Base-by-base conservation (phyloP, 148 eudicot genomes). In the Oxyria digyna region DNA sequence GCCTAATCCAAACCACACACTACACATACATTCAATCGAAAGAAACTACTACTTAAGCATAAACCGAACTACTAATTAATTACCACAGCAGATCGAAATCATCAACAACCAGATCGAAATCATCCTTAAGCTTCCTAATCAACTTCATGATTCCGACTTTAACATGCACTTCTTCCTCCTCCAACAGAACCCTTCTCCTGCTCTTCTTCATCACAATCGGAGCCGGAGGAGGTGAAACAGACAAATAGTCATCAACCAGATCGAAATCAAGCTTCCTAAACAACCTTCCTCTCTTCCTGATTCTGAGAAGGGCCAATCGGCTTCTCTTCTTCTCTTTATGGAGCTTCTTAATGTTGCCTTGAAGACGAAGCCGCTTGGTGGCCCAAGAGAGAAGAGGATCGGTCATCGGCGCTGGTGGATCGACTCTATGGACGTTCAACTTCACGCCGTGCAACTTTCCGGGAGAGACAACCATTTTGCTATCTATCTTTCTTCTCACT, bases 301-400 rank as follows among this genome's bases (percentile, higher is more conserved):
- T n/a, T 0, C 24, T 13, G 41, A 37, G 20, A 9, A 20, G 35
- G 1, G 6, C 23, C 5, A 50, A n/a, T 1, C 78, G 7, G 32
- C 18, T 4, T 29, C 73, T 78, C 77, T 91, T 89, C 18, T 76
- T 67, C 73, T 92, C 79, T 59, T 80, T 76, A 15, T 83, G 78
- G 57, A 92, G 81, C 26, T 71, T 76, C 50, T 78, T 66, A 9
- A 87, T 73, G 63, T 74, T 83, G 8, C 98, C 98, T 29, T 87
- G 91, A 32, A 93, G 84, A 23, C 98, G 91, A 71, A 77, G 84
- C 26, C 96, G 88, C 32, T 75, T 70, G 81, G 71, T 62, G 79
- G 96, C 98, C 98, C 98, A 93, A 1, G 82, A 65, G 67, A 93
- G 68, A 0, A 91, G 66, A 42, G 97, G 85, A 48, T 83, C 95